Evolutionary conservation across 163 green algal species (phyloP).

Genomic region (Chlamydomonas reinhardtii): DNA sequence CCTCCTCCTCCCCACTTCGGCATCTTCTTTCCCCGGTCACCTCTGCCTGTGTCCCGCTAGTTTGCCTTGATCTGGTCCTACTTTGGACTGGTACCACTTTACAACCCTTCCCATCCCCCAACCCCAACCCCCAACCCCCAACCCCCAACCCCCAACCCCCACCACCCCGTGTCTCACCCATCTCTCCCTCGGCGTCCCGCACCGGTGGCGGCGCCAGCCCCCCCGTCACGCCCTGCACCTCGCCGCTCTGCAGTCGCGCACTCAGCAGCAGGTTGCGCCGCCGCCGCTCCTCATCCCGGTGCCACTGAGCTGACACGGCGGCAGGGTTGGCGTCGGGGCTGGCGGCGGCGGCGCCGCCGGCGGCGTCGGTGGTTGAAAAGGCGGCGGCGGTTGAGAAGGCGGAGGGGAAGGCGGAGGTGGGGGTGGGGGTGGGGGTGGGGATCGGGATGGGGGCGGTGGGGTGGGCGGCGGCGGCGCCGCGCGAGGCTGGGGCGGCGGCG

Average conservation of each 20-base stretch:
- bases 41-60: no score
- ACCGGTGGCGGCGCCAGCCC: background rate
- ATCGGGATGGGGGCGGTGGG: background rate
- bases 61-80: no score
- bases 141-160: background rate
- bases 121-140: background rate
- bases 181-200: background rate
- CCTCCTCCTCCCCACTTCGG: no score
- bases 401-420: no score
- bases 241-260: conserved; percentile 10
- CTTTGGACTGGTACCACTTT: no score
- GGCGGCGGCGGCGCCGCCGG: no score
- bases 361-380: background rate
- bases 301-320: background rate
- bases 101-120: no score
- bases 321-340: background rate
- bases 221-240: background rate
- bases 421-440: background rate
- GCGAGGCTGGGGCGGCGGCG: background rate
- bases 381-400: no score
- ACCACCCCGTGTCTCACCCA: background rate
- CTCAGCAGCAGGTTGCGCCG: background rate
- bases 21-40: no score
- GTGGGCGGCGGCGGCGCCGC: background rate
- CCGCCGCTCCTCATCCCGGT: conserved; percentile 3